Evolutionary conservation across 768 basidiomycete species (phyloP), one percentile per base, ranked within the genome.

Genomic region (Lanmaoa rubissima): DNA sequence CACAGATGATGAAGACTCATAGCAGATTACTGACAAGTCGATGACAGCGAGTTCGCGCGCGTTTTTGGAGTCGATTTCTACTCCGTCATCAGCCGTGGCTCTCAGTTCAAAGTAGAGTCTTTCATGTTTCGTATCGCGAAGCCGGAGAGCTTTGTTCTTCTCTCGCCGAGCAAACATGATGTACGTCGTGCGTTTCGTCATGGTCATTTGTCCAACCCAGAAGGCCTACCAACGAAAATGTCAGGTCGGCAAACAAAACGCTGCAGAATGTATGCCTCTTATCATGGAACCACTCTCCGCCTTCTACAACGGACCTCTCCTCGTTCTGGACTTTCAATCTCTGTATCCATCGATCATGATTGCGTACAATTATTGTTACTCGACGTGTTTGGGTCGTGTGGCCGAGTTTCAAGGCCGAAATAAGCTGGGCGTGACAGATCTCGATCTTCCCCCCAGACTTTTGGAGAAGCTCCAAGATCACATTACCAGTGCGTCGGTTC

Each of bases 301-400:
- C 2, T 96, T 94, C 66, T 99, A 98, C 72, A 90, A 85, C 41
- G 90, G 90, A 62, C 97, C 97, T 5, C 78, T 99, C 13, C 76
- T 98, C 36, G 95, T 99, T 1, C 78, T 99, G 53, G 97, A 99
- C 70, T 99, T 98, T 69, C 93, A 97, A 65, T 94, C 90, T 2
- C 79, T 99, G 26, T 99, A 99, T 69, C 97, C 97, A 0, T 97
- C 94, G 0, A 78, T 98, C 57, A 98, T 98, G 96, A 96, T 98
- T 63, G 96, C 94, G 7, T 95, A 99, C 75, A 98, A 98, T 70
- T 94, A 94, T 70, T 94, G 92, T 66, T 95, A 94, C 69, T 98
- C 95, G 28, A 99, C 97, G 2, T 98, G 95, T 70, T 79, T 99
- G 32, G 97, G 97, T 11, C 84, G 95, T 13, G 78, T 92, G 39